Evolutionary conservation across 306 rosid species (phyloP).

Genomic region (Purshia tridentata): DNA sequence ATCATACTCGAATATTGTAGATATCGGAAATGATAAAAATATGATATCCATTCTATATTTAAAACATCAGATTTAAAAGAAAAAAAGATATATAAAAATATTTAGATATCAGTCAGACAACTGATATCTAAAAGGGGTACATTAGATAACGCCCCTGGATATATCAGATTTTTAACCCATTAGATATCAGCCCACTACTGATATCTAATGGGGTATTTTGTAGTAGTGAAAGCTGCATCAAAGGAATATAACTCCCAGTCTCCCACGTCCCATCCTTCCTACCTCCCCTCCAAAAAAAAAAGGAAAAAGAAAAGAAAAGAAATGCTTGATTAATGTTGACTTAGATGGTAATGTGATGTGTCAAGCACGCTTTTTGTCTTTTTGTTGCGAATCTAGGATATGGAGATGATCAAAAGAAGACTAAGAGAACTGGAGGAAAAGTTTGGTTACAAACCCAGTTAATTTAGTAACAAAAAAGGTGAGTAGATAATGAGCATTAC

Average conservation of each 20-base stretch:
- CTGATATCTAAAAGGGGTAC: no score
- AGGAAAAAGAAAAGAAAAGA: background rate
- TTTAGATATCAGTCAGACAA: no score
- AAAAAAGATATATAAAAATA: no score
- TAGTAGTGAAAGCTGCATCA: background rate
- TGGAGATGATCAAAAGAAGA: conserved; percentile 47
- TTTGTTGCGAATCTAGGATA: conserved; percentile 48
- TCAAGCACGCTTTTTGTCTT: background rate
- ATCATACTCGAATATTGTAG: no score
- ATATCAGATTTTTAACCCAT: no score
- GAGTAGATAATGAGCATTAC: conserved; percentile 14
- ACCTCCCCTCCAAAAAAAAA: no score
- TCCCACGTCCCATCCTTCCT: background rate
- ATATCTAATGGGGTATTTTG: no score
- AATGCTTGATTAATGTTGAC: conserved; percentile 7
- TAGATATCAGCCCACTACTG: no score
- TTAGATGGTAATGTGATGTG: conserved; percentile 7
- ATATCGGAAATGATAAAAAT: no score
- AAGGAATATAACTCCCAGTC: background rate
- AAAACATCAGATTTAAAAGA: no score
- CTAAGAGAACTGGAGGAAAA: conserved; percentile 55
- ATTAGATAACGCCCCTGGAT: no score
- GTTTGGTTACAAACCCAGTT: conserved; percentile 56
- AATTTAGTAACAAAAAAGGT: conserved; percentile 86
- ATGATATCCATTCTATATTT: no score